A percentile compares a stretch with the other conserved stretches of the same genome.
phyloP scores from a whole-genome alignment of 129 eudicot genomes.

The Tagetes erecta region DNA sequence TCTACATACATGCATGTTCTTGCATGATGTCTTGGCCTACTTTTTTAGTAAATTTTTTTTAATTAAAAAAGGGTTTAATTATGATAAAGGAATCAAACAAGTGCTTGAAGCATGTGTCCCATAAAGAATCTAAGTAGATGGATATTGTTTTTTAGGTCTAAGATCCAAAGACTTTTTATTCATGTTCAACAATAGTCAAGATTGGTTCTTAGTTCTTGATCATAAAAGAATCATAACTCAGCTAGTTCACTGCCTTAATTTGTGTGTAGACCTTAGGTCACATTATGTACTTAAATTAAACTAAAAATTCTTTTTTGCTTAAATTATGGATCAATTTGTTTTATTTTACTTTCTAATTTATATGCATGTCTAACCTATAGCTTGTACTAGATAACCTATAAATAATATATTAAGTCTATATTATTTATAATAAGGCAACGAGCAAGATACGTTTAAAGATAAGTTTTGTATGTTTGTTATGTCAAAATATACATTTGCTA shows the following conservation, averaged over 20 bases:
- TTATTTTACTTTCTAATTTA: conserved; percentile 14
- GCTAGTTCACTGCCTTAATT: conserved; percentile 30
- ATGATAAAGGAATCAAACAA: conserved; percentile 32
- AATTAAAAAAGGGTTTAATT: neutral
- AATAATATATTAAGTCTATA: no score
- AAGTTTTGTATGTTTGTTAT: no score
- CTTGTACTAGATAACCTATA: conserved; percentile 51
- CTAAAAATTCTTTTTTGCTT: conserved; percentile 19
- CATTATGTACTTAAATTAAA: conserved; percentile 30
- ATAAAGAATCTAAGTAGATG: conserved; percentile 43
- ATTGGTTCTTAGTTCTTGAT: conserved; percentile 32
- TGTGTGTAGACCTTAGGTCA: conserved; percentile 45
- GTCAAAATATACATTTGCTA: no score
- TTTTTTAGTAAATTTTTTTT: neutral
- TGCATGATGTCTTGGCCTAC: conserved; percentile 26
- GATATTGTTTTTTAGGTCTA: conserved; percentile 37
- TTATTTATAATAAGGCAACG: no score
- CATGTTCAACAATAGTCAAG: conserved; percentile 48
- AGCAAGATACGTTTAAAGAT: no score
- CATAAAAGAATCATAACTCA: conserved; percentile 38
- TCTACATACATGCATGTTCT: conserved; percentile 38
- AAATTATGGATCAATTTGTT: conserved; percentile 33
- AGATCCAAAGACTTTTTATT: conserved; percentile 40
- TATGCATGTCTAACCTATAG: conserved; percentile 27
- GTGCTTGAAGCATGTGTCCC: conserved; percentile 39